Conservation (phyloP, 257 asterid genomes). For the Eustoma russellianum region DNA sequence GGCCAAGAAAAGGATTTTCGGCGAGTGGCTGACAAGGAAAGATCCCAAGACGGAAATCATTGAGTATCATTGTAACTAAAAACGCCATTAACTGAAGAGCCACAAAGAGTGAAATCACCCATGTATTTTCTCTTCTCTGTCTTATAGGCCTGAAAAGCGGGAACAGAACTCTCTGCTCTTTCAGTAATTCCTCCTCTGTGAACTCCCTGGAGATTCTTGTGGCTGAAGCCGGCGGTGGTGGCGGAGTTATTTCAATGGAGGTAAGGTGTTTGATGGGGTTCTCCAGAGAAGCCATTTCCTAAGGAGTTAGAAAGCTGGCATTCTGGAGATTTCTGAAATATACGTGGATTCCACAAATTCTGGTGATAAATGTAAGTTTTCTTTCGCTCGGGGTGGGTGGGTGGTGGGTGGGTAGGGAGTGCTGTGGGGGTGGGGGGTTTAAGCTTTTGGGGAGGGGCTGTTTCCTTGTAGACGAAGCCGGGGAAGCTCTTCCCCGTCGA, state of each 20-base stretch:
- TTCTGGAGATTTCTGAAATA: no score
- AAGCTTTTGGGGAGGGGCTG: no score
- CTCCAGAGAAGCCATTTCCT: slow-evolving; percentile 2
- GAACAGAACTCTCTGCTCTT: slow-evolving; percentile 46
- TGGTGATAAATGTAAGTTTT: no score
- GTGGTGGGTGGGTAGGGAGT: no score
- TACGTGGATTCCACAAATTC: no score
- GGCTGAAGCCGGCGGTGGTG: slow-evolving; percentile 7
- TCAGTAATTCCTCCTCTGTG: slow-evolving; percentile 33
- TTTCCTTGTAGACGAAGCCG: no score
- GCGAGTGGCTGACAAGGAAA: slow-evolving; percentile 15
- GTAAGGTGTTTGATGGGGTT: not conserved
- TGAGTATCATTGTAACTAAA: slow-evolving; percentile 54
- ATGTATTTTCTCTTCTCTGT: slow-evolving; percentile 55
- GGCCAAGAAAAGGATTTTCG: slow-evolving; percentile 84
- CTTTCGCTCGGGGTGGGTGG: no score
- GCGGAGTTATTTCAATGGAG: not conserved
- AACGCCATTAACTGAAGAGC: slow-evolving; percentile 60
- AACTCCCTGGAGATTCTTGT: slow-evolving; percentile 36
- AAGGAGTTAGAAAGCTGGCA: no score
- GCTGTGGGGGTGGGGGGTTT: no score
- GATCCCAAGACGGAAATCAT: slow-evolving; percentile 40
- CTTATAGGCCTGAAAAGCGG: slow-evolving; percentile 63
- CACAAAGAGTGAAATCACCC: slow-evolving; percentile 70
- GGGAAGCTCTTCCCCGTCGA: no score